Conservation (phyloP, 2,329 filamentous ascomycete species). For the Cordyceps javanica region DNA sequence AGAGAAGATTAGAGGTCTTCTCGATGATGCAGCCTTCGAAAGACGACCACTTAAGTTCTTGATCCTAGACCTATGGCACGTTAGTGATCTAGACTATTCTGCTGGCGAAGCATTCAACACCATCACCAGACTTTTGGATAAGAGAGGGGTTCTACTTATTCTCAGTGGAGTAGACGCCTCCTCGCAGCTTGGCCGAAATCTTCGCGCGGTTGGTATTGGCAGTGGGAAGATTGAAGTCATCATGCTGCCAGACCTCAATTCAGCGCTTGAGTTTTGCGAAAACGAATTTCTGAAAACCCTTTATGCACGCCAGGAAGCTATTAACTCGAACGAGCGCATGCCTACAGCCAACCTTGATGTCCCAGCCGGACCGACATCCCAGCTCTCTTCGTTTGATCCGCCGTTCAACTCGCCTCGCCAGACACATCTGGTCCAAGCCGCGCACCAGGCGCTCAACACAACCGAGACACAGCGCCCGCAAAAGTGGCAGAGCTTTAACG, state of each 20-base stretch:
- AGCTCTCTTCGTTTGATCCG: slow-evolving; percentile 29
- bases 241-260: slow-evolving; percentile 85
- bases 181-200: slow-evolving; percentile 67
- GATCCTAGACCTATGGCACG: slow-evolving; percentile 80
- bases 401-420: slow-evolving; percentile 74
- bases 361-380: slow-evolving; percentile 28
- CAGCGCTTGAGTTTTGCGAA: slow-evolving; percentile 87
- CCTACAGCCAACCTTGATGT: slow-evolving; percentile 43
- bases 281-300: slow-evolving; percentile 84
- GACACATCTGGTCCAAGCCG: slow-evolving; percentile 70
- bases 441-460: slow-evolving; percentile 66
- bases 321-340: slow-evolving; percentile 38
- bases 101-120: slow-evolving; percentile 92
- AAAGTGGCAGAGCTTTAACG: slow-evolving; percentile 80
- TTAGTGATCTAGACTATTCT: slow-evolving; percentile 91
- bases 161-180: slow-evolving; percentile 76
- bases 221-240: slow-evolving; percentile 67
- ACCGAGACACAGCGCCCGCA: slow-evolving; percentile 52
- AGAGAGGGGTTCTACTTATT: slow-evolving; percentile 72
- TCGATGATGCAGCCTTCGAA: slow-evolving; percentile 75
- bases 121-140: slow-evolving; percentile 75
- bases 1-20: slow-evolving; percentile 72
- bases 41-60: slow-evolving; percentile 80
- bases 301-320: slow-evolving; percentile 62
- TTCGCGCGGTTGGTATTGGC: slow-evolving; percentile 78